Evolutionary conservation across 768 basidiomycete species (phyloP).

Genomic region (Terana coerulea): DNA sequence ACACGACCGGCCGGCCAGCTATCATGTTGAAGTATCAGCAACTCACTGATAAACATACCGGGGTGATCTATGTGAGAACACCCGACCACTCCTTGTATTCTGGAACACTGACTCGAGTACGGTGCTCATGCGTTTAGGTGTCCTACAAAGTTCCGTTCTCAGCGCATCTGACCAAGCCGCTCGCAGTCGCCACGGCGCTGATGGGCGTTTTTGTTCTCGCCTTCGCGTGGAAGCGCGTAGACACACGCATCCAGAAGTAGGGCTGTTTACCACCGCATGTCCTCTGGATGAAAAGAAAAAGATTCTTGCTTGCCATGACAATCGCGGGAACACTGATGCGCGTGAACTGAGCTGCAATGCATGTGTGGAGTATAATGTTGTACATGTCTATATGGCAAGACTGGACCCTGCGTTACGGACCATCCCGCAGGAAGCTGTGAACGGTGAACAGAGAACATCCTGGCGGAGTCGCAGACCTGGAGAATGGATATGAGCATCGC

Average conservation of each 20-base stretch:
- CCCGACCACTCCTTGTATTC: constrained; percentile 3
- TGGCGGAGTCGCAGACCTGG: constrained; percentile 33
- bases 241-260: constrained; percentile 45
- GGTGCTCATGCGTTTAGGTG: constrained; percentile 48
- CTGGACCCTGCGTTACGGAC: constrained; percentile 8
- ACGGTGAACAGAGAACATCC: constrained; percentile 42
- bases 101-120: constrained; percentile 5
- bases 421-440: constrained; percentile 34
- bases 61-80: constrained; percentile 73
- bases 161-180: constrained; percentile 85
- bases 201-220: constrained; percentile 57
- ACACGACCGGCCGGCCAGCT: constrained; percentile 83
- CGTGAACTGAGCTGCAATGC: background rate
- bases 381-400: constrained; percentile 2
- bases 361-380: constrained; percentile 5
- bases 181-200: constrained; percentile 71
- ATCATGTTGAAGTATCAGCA: constrained; percentile 70
- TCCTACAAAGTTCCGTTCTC: constrained; percentile 78
- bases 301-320: background rate
- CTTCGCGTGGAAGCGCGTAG: constrained; percentile 45
- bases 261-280: background rate
- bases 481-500: background rate
- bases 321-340: background rate
- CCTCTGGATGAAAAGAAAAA: background rate
- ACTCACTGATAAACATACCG: constrained; percentile 76